Percentiles rank a stretch among this genome's conserved stretches.
Conservation (phyloP, 352 stramenopile species). For the Phytophthora agathidicida region DNA sequence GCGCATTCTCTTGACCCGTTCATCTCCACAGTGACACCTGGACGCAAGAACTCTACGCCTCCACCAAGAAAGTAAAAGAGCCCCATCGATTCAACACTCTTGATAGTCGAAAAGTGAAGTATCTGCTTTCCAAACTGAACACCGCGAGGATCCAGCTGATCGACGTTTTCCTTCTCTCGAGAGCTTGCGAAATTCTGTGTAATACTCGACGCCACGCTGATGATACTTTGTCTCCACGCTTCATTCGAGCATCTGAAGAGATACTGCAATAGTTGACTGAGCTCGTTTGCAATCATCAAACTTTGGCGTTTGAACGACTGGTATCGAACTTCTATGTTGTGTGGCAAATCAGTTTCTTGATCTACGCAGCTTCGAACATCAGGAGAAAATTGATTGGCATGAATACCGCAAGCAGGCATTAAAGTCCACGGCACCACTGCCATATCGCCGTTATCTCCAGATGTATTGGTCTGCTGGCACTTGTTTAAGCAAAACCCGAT, state of each 20-base stretch:
- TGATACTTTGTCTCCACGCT: conserved; percentile 27
- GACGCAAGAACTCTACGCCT: conserved; percentile 45
- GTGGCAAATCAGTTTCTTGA: conserved; percentile 15
- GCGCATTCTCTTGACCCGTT: conserved; percentile 32
- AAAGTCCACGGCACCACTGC: conserved; percentile 31
- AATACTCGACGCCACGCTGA: conserved; percentile 3
- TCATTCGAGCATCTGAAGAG: conserved; percentile 17
- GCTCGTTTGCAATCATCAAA: conserved; percentile 38
- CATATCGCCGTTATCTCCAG: neutral
- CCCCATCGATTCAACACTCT: conserved; percentile 31
- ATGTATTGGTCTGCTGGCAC: conserved; percentile 20
- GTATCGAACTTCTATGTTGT: conserved; percentile 30
- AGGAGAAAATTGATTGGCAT: conserved; percentile 37
- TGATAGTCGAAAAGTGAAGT: conserved; percentile 20
- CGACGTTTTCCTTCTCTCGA: neutral
- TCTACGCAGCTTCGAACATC: neutral
- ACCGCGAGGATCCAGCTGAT: neutral
- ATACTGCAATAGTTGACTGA: conserved; percentile 28
- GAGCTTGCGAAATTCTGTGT: neutral
- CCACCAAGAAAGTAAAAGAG: conserved; percentile 43
- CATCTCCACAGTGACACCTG: conserved; percentile 39
- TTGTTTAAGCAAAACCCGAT: conserved; percentile 49
- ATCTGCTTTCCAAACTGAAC: conserved; percentile 33
- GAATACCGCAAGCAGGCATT: conserved; percentile 36
- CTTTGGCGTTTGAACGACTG: conserved; percentile 30